A percentile compares a stretch with the other conserved stretches of the same genome.
Evolutionary conservation across 2,329 filamentous ascomycete species (phyloP).

Genomic region (Phialophora expanda): DNA sequence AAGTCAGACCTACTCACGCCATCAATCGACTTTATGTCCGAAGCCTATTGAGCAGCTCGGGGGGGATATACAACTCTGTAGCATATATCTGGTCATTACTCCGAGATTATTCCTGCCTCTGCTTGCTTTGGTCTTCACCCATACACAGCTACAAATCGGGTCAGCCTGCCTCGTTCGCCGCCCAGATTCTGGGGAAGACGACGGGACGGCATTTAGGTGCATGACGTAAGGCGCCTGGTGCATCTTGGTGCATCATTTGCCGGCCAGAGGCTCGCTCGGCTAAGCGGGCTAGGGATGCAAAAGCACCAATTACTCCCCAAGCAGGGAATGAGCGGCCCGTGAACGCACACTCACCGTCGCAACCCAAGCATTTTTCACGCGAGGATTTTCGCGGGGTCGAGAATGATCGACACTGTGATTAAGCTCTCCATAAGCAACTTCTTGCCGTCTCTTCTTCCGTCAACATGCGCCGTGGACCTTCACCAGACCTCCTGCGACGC

Average conservation of each 20-base stretch:
- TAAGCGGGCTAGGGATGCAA: background rate
- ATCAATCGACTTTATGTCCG: background rate
- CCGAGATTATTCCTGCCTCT: background rate
- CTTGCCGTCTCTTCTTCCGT: background rate
- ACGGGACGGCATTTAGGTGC: background rate
- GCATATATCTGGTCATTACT: background rate
- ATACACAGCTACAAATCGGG: background rate
- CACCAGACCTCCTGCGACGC: background rate
- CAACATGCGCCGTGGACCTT: constrained; percentile 1
- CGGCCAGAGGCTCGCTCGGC: background rate
- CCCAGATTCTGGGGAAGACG: background rate
- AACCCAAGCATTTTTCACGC: background rate
- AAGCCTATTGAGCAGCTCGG: background rate
- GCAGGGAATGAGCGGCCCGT: background rate
- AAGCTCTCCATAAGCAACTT: constrained; percentile 1
- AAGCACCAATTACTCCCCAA: background rate
- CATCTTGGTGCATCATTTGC: background rate
- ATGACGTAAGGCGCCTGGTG: background rate
- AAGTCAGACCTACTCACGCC: background rate
- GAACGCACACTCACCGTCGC: constrained; percentile 11
- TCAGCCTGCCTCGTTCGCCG: background rate
- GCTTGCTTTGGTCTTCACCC: background rate
- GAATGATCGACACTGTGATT: constrained; percentile 10
- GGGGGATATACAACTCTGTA: background rate
- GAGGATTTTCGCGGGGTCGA: constrained; percentile 8